These are phyloP conservation scores for Lentinula detonsa DNA, from an alignment of 768 basidiomycete species.

Conservation along the genomic window DNA sequence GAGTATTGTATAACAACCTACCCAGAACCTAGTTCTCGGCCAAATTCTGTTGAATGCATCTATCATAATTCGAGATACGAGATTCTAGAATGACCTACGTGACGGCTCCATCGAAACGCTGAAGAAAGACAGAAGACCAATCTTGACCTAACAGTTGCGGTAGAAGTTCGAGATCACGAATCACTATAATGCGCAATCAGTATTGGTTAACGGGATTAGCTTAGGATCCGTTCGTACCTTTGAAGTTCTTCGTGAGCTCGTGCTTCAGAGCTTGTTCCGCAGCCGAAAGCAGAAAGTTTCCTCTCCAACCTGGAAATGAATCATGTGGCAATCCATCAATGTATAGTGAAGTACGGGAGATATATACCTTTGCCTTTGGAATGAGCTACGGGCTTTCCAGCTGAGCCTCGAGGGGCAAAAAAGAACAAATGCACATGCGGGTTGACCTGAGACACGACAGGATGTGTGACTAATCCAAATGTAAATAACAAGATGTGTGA, in stretches of 20 bases:
- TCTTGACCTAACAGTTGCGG: conserved; percentile 92
- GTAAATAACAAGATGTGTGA: neutral
- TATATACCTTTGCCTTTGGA: conserved; percentile 78
- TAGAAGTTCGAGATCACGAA: conserved; percentile 91
- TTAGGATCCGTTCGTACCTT: conserved; percentile 29
- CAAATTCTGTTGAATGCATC: conserved; percentile 52
- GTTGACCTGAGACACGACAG: conserved; percentile 93
- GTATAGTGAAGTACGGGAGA: neutral
- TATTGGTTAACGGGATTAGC: neutral
- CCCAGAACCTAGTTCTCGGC: conserved; percentile 77
- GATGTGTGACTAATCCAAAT: conserved; percentile 65
- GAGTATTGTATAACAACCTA: conserved; percentile 23
- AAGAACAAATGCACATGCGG: conserved; percentile 91
- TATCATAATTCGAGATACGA: conserved; percentile 17
- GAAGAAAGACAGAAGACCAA: conserved; percentile 95
- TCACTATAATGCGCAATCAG: conserved; percentile 43
- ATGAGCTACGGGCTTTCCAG: conserved; percentile 91
- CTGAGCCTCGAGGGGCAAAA: conserved; percentile 85
- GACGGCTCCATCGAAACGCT: conserved; percentile 84
- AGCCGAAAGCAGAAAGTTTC: conserved; percentile 88
- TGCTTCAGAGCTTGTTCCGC: conserved; percentile 94
- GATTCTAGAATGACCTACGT: conserved; percentile 51
- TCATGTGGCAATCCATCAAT: neutral
- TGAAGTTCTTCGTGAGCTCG: conserved; percentile 95
- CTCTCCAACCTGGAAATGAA: conserved; percentile 71